Evolutionary conservation across 2,329 filamentous ascomycete genomes (phyloP), one percentile per base, ranked within the genome.

Genomic region (Bisporella sp.): DNA sequence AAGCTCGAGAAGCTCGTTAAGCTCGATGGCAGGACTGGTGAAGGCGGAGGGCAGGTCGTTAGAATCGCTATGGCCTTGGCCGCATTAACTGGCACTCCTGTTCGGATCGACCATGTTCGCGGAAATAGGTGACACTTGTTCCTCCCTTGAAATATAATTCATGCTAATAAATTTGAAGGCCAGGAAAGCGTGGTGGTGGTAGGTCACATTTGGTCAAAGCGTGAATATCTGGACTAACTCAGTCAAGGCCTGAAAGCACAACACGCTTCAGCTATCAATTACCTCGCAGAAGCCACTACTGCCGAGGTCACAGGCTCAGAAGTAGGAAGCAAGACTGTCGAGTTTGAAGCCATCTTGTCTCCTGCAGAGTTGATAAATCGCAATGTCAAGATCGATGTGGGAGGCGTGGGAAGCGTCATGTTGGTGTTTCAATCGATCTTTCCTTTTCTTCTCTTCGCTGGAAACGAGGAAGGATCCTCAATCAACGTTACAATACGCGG

Each of bases 21-120:
- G 47, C 63, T 84, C 2, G 78, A 82, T 56, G 81, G 80, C 12
- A 66, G 71, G 9, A 77, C 73, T 0, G 79, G 80, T 1, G 80
- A 84, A 60, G 81, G 81, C 4, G 81, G 80, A 4, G 81, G 81
- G 2, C 81, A 85, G 56, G 64, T 84, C 0, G 73, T 84, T 1
- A 68, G 81, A 41, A 68, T 82, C 1, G 78, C 79, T 2, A 69
- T 79, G 35, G 71, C 71, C 1, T 67, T 85, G 5, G 74, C 80
- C 8, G 75, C 81, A 1, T 70, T 84, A 31, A 76, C 77, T 1
- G 71, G 71, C 0, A 73, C 74, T 49, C 68, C 78, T 0, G 68
- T 84, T 31, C 71, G 69, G 30, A 78, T 84, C 50, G 66, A 66
- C 7, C 67, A 82, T 52, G 71, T 84, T 4, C 67, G 81, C 35